Conservation (phyloP, 208 protist genomes). For the Wallacemonas rigidus region DNA sequence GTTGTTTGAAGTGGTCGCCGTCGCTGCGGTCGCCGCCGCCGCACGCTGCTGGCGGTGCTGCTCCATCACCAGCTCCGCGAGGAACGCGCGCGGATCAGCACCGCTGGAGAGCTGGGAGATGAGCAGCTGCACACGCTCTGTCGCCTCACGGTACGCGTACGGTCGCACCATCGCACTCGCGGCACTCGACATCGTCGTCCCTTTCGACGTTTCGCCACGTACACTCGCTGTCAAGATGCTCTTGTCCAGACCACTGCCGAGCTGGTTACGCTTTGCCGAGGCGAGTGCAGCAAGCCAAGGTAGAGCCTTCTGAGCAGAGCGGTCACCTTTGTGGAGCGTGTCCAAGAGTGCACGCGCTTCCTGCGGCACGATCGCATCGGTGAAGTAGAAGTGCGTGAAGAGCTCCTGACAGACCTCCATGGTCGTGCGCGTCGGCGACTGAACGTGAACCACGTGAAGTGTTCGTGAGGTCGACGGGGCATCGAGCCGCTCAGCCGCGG, state of each 20-base stretch:
- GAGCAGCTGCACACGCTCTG: conserved; percentile 1
- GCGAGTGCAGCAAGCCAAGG: conserved; percentile 12
- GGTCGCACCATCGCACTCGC: neutral
- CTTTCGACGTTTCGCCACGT: too few species aligned
- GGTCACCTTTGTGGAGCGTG: neutral
- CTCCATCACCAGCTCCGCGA: neutral
- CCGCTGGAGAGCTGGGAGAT: conserved; percentile 14
- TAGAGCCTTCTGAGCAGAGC: neutral
- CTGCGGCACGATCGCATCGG: conserved; percentile 5
- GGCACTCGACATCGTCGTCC: neutral
- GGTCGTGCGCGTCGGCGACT: conserved; percentile 28
- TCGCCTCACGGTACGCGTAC: conserved; percentile 5
- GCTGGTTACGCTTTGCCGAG: neutral
- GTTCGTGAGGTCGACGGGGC: conserved; percentile 38
- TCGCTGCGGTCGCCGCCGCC: neutral
- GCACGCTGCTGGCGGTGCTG: neutral
- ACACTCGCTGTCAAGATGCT: too few species aligned
- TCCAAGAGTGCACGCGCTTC: neutral
- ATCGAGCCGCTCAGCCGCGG: conserved; percentile 19
- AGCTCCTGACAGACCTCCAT: conserved; percentile 17
- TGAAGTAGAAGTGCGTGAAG: conserved; percentile 8
- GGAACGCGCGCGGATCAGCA: conserved; percentile 1
- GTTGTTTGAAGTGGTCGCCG: neutral
- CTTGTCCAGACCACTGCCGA: neutral
- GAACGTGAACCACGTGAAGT: conserved; percentile 40